These are phyloP conservation scores for Suillus sp. DNA, from an alignment of 768 basidiomycete genomes.

Conservation along the genomic window DNA sequence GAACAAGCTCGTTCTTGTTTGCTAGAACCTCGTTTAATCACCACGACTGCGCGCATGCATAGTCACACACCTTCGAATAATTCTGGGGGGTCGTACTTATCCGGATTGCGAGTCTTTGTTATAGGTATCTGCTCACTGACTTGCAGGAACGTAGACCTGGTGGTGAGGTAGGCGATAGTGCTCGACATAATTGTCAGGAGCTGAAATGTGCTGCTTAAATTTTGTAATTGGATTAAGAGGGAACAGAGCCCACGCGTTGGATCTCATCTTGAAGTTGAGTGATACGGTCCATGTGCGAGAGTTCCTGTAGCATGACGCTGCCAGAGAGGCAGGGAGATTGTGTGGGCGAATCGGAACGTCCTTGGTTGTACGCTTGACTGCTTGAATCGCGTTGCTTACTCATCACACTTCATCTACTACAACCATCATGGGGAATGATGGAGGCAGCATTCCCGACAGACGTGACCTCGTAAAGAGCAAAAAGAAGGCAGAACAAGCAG, in stretches of 20 bases:
- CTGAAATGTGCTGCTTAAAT: constrained; percentile 38
- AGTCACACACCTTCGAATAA: constrained; percentile 66
- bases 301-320: constrained; percentile 90
- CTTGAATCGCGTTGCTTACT: constrained; percentile 1
- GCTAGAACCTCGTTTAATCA: constrained; percentile 42
- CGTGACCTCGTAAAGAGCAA: constrained; percentile 75
- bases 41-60: not conserved
- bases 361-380: not conserved
- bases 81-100: constrained; percentile 71
- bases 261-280: constrained; percentile 95
- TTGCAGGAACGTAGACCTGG: constrained; percentile 74
- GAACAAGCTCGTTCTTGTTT: constrained; percentile 82
- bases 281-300: constrained; percentile 94
- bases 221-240: not conserved
- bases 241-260: constrained; percentile 60
- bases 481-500: constrained; percentile 84
- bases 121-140: constrained; percentile 81
- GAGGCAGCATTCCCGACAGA: constrained; percentile 85
- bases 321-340: constrained; percentile 15
- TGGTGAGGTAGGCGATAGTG: constrained; percentile 77
- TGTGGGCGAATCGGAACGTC: not conserved
- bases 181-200: constrained; percentile 88
- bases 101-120: constrained; percentile 73
- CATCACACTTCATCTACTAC: constrained; percentile 4
- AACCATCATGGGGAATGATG: constrained; percentile 79